These are phyloP conservation scores for Plantago ovata DNA, from an alignment of 257 asterid species.

Conservation along the genomic window DNA sequence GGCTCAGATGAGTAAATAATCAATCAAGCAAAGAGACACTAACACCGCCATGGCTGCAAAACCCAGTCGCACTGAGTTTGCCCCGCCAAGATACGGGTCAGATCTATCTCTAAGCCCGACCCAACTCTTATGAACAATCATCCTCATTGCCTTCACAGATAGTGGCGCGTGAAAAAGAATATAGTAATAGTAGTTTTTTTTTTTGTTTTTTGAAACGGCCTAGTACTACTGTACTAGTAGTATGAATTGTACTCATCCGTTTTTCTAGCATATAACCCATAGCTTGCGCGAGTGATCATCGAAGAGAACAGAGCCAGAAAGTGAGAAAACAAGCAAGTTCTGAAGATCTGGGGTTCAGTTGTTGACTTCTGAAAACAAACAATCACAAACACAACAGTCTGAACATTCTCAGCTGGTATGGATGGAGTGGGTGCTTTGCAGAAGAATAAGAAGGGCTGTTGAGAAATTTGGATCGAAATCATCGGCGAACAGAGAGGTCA, in stretches of 20 bases:
- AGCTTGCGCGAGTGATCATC: too few relatives aligned
- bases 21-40: not conserved
- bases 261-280: too few relatives aligned
- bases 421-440: too few relatives aligned
- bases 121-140: constrained; percentile 1
- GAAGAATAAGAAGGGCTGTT: constrained; percentile 29
- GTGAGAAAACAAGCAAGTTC: too few relatives aligned
- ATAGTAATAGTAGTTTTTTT: not conserved
- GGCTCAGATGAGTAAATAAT: not conserved
- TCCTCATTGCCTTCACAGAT: constrained; percentile 2
- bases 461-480: constrained; percentile 15
- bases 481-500: constrained; percentile 29
- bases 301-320: too few relatives aligned
- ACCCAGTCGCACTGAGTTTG: constrained; percentile 3
- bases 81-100: constrained; percentile 12
- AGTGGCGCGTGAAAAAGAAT: not conserved
- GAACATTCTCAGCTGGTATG: too few relatives aligned
- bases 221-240: too few relatives aligned
- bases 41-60: constrained; percentile 14
- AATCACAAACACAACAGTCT: too few relatives aligned
- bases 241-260: too few relatives aligned
- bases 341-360: too few relatives aligned
- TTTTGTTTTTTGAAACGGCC: too few relatives aligned
- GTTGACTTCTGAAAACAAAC: too few relatives aligned
- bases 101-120: not conserved